Base-by-base conservation (phyloP, 768 basidiomycete species). In the Amyloporia xantha region DNA sequence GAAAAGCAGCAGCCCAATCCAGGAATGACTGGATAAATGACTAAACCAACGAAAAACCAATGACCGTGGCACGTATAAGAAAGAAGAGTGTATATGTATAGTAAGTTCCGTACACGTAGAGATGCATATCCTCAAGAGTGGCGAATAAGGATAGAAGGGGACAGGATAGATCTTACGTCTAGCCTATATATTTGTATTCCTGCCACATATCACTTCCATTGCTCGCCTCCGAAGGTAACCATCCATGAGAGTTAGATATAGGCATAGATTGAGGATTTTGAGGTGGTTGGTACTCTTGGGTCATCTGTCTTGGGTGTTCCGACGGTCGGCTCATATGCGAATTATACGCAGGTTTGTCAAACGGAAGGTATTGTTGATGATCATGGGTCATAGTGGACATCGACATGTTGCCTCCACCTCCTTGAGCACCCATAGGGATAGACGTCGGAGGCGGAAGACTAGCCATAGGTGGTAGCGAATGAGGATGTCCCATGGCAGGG, bases 271-370 rank as follows among this genome's bases (percentile, higher is more conserved):
- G 27, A 39, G 44, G 42, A 23, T 44, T 45, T 33, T 46, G 52
- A 19, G 44, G 52, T n/a, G 53, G 49, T 21, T 51, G 52, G 28
- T 57, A 54, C 49, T 50, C 48, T 35, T 50, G 42, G 21, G 37
- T 28, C 48, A 52, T 45, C 45, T 41, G 51, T 24, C 51, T 35
- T 3, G 28, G 27, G 33, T 39, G 36, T 27, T 42, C 48, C 9
- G 38, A 17, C 36, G 53, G 20, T 38, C 51, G 51, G 42, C 41
- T 42, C 33, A 50, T 24, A 39, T 51, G 49, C 25, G 25, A 47
- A 10, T 43, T 45, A 33, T 46, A 48, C 24, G 27, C 23, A 12
- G 15, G 19, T n/a, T 24, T 23, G 48, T 56, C 49, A 20, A 49
- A 44, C 23, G 48, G 13, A 6, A 39, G 41, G 45, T 53, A 44